Percentiles rank a stretch among this genome's conserved stretches.
Evolutionary conservation across 2,329 filamentous ascomycete genomes (phyloP).

Genomic region (Zopfia rhizophila): DNA sequence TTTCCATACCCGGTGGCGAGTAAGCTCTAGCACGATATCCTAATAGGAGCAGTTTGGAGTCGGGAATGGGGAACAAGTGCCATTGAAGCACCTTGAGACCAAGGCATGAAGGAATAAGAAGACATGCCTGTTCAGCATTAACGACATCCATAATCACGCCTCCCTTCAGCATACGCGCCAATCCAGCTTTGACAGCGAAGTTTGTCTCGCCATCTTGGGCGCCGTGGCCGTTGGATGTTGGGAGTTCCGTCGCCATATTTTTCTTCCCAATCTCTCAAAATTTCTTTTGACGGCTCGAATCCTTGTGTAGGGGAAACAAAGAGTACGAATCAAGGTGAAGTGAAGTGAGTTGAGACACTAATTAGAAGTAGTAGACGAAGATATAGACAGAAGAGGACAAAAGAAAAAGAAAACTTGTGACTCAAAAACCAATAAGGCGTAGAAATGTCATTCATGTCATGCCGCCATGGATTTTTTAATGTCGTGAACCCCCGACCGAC

Average conservation of each 20-base stretch:
- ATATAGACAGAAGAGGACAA: too few species aligned
- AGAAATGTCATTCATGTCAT: too few species aligned
- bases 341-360: too few species aligned
- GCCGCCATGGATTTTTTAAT: too few species aligned
- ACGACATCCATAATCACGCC: constrained; percentile 99
- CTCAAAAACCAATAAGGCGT: too few species aligned
- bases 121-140: constrained; percentile 78
- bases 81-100: constrained; percentile 1
- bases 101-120: background rate
- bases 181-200: constrained; percentile 92
- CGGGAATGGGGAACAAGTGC: background rate
- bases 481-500: too few species aligned
- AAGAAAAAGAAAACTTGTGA: too few species aligned
- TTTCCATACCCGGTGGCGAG: too few species aligned
- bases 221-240: constrained; percentile 56
- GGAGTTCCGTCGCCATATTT: constrained; percentile 60
- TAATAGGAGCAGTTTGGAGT: background rate
- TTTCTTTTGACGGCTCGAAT: background rate
- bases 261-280: constrained; percentile 9
- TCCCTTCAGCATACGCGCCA: constrained; percentile 98
- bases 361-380: too few species aligned
- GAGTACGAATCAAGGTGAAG: too few species aligned
- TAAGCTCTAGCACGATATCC: too few species aligned
- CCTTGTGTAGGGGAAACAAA: background rate
- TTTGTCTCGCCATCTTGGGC: constrained; percentile 61